These are phyloP conservation scores for Triticum aestivum DNA, from an alignment of 176 grass and related monocot species.

Conservation along the genomic window DNA sequence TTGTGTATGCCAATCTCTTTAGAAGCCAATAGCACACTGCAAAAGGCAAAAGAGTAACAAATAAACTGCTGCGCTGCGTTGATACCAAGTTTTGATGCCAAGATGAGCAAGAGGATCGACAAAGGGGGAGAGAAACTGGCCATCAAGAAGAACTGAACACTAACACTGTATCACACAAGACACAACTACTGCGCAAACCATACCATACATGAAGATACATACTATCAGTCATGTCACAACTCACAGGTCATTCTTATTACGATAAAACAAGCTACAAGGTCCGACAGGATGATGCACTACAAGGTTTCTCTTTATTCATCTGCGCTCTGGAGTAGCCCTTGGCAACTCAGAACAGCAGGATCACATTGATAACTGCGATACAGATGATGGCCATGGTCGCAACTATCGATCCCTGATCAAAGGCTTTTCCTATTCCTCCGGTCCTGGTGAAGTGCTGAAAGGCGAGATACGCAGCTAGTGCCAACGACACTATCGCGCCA, in stretches of 20 bases:
- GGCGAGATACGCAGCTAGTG: conserved; percentile 63
- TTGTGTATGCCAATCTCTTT: conserved; percentile 82
- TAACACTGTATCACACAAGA: neutral
- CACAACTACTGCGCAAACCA: neutral
- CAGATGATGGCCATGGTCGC: conserved; percentile 74
- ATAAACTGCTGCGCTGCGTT: neutral
- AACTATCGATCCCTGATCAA: conserved; percentile 71
- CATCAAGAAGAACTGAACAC: neutral
- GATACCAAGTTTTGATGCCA: neutral
- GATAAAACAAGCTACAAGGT: neutral
- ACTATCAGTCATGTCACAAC: neutral
- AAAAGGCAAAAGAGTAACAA: conserved; percentile 22
- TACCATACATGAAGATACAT: neutral
- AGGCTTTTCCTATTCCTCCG: conserved; percentile 59
- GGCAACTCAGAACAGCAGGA: conserved; percentile 59
- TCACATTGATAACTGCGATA: conserved; percentile 40
- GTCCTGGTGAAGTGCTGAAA: conserved; percentile 87
- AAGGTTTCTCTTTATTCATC: conserved; percentile 26
- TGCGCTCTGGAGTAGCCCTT: neutral
- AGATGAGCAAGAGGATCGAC: neutral
- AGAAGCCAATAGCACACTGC: conserved; percentile 63
- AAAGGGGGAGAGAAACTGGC: neutral
- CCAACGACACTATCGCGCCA: conserved; percentile 71
- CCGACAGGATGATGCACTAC: neutral
- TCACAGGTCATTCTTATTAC: neutral